Conservation (phyloP, 1,284 basidiomycete species). For the Polyporus tsugae region DNA sequence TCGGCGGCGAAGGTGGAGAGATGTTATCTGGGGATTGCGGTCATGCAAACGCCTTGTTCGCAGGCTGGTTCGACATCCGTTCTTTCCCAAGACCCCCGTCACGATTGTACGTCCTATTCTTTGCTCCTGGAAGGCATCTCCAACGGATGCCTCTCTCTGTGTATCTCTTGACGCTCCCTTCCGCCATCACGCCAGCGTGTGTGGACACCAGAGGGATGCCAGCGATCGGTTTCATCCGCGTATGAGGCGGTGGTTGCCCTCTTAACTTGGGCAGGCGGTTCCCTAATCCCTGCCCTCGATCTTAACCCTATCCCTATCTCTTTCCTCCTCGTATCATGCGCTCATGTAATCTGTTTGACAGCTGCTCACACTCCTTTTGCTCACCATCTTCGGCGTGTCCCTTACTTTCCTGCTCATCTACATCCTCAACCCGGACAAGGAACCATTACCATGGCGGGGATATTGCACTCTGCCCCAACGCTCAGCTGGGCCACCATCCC, state of each 20-base stretch:
- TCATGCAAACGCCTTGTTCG: constrained; percentile 61
- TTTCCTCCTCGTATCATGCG: not conserved
- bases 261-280: not conserved
- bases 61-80: constrained; percentile 72
- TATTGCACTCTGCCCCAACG: constrained; percentile 81
- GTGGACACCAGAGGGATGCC: not conserved
- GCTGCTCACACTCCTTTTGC: constrained; percentile 77
- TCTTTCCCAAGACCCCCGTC: constrained; percentile 82
- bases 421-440: constrained; percentile 95
- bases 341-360: constrained; percentile 39
- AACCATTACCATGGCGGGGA: constrained; percentile 91
- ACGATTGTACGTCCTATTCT: constrained; percentile 68
- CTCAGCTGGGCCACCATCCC: constrained; percentile 50
- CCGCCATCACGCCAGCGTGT: not conserved
- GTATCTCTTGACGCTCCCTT: not conserved
- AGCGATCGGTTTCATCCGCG: not conserved
- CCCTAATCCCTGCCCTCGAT: not conserved
- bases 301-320: not conserved
- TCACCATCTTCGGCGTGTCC: constrained; percentile 78
- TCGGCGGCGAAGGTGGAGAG: constrained; percentile 47
- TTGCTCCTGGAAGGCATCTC: not conserved
- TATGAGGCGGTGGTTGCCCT: not conserved
- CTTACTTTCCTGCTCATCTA: constrained; percentile 88
- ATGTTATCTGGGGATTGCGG: constrained; percentile 47
- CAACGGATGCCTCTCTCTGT: not conserved